phyloP scores from a whole-genome alignment of 2,329 filamentous ascomycete genomes.

The Pleoardoris graminearum region DNA sequence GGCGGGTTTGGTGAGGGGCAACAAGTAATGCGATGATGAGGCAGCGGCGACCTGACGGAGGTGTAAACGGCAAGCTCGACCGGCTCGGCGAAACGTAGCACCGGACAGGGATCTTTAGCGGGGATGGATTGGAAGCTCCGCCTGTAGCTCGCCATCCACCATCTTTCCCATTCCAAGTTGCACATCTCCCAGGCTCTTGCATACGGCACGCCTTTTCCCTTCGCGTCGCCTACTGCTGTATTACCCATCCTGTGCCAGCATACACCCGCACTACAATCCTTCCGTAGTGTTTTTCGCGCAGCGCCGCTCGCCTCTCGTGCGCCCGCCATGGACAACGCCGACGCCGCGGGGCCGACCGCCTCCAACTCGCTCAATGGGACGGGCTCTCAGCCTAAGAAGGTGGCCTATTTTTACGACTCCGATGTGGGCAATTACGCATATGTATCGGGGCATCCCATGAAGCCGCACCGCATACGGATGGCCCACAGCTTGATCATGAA shows the following conservation, averaged over 20 bases:
- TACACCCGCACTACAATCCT: background rate
- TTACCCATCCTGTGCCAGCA: no score
- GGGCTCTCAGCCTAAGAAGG: constrained; percentile 64
- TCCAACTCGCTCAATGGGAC: constrained; percentile 27
- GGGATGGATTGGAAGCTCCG: constrained; percentile 17
- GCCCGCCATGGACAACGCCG: constrained; percentile 21
- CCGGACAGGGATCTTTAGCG: constrained; percentile 15
- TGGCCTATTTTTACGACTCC: constrained; percentile 98
- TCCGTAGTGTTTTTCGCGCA: background rate
- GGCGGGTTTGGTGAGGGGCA: constrained; percentile 5
- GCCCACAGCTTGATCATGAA: constrained; percentile 69
- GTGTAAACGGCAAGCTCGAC: constrained; percentile 5
- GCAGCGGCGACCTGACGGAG: constrained; percentile 9
- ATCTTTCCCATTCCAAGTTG: constrained; percentile 5
- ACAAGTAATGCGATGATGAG: constrained; percentile 4
- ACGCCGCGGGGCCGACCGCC: constrained; percentile 20
- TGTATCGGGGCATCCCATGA: constrained; percentile 72
- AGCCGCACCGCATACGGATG: constrained; percentile 70
- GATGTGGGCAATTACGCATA: constrained; percentile 99
- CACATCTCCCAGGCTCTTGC: background rate
- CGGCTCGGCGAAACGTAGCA: constrained; percentile 4
- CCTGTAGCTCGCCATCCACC: constrained; percentile 16
- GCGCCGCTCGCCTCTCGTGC: background rate
- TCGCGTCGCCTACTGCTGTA: background rate
- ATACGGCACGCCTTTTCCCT: background rate